Conservation (phyloP, 257 asterid species). For the Haberlea rhodopensis region DNA sequence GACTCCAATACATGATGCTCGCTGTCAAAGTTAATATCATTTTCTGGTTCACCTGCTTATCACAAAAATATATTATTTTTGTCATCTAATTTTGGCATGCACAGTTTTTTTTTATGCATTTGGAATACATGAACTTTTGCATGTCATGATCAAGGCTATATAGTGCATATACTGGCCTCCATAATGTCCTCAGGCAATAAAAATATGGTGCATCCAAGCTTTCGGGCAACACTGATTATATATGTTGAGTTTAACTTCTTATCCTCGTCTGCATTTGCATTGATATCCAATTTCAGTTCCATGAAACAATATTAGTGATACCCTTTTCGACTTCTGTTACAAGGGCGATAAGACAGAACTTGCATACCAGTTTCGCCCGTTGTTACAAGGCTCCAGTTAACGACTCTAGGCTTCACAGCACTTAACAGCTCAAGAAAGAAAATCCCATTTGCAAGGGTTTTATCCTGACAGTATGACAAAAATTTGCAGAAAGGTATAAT, state of each 20-base stretch:
- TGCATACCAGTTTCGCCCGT: slow-evolving; percentile 74
- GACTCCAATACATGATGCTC: slow-evolving; percentile 88
- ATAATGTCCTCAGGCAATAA: slow-evolving; percentile 63
- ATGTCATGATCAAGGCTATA: neutral
- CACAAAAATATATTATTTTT: neutral
- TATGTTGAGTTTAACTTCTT: slow-evolving; percentile 60
- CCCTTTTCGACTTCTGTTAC: slow-evolving; percentile 86
- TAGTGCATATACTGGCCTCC: slow-evolving; percentile 38
- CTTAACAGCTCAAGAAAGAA: slow-evolving; percentile 83
- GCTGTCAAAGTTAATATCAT: slow-evolving; percentile 80
- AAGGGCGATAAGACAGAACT: slow-evolving; percentile 28
- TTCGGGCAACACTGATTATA: slow-evolving; percentile 62
- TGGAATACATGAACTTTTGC: neutral
- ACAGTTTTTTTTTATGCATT: neutral
- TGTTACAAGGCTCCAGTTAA: slow-evolving; percentile 89
- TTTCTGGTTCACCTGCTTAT: slow-evolving; percentile 69
- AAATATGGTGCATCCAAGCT: slow-evolving; percentile 65
- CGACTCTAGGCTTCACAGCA: slow-evolving; percentile 85
- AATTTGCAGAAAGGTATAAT: neutral
- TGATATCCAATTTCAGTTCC: slow-evolving; percentile 15
- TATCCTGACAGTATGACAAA: slow-evolving; percentile 46
- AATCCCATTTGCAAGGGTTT: slow-evolving; percentile 59
- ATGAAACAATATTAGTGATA: slow-evolving; percentile 24
- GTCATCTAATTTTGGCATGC: neutral
- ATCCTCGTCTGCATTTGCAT: slow-evolving; percentile 48